phyloP scores from a whole-genome alignment of 2,329 filamentous ascomycete species.

The Mycosphaerella arachidis region DNA sequence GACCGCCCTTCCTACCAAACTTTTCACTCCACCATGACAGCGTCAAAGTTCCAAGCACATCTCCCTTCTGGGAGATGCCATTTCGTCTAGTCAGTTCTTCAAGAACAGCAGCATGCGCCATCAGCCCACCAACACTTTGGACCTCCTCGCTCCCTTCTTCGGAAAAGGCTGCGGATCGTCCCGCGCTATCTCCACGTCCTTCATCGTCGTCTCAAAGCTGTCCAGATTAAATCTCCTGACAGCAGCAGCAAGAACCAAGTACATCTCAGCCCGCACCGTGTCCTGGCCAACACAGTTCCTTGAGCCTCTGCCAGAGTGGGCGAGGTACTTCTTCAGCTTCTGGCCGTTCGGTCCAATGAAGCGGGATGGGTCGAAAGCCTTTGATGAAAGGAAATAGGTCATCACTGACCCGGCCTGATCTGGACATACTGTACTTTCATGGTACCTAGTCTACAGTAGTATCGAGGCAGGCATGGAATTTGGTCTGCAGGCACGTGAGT shows the following conservation, averaged over 20 bases:
- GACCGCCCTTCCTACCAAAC: constrained; percentile 17
- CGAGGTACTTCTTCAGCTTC: constrained; percentile 1
- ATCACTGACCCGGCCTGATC: too few relatives aligned
- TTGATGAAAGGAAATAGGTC: too few relatives aligned
- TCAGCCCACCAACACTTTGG: constrained; percentile 4
- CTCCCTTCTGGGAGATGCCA: constrained; percentile 23
- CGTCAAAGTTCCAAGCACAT: constrained; percentile 17
- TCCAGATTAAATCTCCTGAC: constrained; percentile 14
- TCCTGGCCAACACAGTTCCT: constrained; percentile 25
- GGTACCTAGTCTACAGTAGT: too few relatives aligned
- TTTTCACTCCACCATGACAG: constrained; percentile 18
- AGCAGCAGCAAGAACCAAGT: constrained; percentile 11
- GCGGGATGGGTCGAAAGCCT: too few relatives aligned
- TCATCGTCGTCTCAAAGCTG: constrained; percentile 8
- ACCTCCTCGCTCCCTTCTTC: background rate
- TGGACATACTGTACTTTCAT: too few relatives aligned
- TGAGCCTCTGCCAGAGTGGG: constrained; percentile 30
- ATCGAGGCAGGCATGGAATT: too few relatives aligned
- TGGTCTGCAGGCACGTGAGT: too few relatives aligned
- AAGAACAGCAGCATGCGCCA: background rate
- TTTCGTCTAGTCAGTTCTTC: constrained; percentile 3
- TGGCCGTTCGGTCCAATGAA: background rate
- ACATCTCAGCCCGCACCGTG: constrained; percentile 21
- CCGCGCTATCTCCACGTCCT: constrained; percentile 5
- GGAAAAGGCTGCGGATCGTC: background rate